Percentiles rank a stretch among this genome's conserved stretches.
Conservation (phyloP, 176 grass and related monocot species). For the Juncus effusus region DNA sequence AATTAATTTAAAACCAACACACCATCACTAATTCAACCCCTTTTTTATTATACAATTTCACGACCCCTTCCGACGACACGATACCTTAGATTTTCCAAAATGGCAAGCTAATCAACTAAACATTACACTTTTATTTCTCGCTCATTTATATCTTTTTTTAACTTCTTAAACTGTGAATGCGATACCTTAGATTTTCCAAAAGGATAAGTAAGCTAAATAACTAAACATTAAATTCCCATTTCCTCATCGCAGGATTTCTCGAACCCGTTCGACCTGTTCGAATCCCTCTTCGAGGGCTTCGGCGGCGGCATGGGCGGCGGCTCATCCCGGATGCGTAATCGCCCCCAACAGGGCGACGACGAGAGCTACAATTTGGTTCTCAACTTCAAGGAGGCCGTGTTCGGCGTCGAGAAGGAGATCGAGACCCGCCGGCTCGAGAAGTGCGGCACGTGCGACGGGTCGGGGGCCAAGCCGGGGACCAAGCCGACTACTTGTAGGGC, state of each 20-base stretch:
- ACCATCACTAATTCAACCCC: too few species aligned
- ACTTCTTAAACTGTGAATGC: constrained; percentile 2
- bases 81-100: not conserved
- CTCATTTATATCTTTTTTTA: not conserved
- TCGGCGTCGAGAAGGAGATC: constrained; percentile 95
- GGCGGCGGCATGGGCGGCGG: constrained; percentile 68
- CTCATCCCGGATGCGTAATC: constrained; percentile 64
- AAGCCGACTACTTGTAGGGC: constrained; percentile 70
- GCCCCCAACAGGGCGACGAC: constrained; percentile 91
- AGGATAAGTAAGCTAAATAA: not conserved
- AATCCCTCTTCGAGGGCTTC: constrained; percentile 90
- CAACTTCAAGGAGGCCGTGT: constrained; percentile 94
- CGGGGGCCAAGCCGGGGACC: constrained; percentile 82
- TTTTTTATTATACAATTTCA: too few species aligned
- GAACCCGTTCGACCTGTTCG: constrained; percentile 94
- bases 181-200: not conserved
- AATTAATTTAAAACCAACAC: too few species aligned
- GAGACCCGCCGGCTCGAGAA: constrained; percentile 74
- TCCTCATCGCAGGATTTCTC: constrained; percentile 63
- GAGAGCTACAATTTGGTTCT: constrained; percentile 84
- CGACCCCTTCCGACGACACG: too few species aligned
- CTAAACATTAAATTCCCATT: constrained; percentile 16
- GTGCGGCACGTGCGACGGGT: constrained; percentile 85
- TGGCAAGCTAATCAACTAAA: constrained; percentile 13
- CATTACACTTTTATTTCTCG: constrained; percentile 2